These are phyloP conservation scores for Solanum boliviense DNA, from an alignment of 257 asterid genomes.

Conservation along the genomic window DNA sequence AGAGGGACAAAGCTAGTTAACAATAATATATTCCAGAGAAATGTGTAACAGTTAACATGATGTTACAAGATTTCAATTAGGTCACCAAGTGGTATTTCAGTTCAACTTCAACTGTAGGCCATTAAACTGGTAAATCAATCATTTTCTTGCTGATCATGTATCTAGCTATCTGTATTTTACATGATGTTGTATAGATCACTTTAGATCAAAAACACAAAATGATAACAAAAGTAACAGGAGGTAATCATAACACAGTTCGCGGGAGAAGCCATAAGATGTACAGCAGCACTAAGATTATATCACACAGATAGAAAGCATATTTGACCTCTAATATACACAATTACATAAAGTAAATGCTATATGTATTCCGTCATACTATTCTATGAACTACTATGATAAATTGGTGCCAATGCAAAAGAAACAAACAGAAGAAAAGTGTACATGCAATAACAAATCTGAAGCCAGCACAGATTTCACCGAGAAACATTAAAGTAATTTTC, in stretches of 20 bases:
- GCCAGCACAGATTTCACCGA: neutral
- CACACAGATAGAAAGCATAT: neutral
- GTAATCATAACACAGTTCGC: neutral
- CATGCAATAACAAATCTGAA: neutral
- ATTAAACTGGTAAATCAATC: neutral
- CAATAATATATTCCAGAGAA: neutral
- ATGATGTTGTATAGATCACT: neutral
- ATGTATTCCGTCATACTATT: neutral
- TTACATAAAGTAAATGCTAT: neutral
- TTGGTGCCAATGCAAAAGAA: neutral
- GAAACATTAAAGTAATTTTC: neutral
- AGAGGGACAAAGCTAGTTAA: neutral
- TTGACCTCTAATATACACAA: neutral
- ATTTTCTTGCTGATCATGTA: neutral
- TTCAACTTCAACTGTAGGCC: neutral
- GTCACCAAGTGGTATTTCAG: neutral
- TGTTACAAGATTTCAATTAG: neutral
- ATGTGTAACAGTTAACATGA: neutral
- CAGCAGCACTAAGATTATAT: neutral
- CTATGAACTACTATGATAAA: neutral
- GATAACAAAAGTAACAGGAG: neutral
- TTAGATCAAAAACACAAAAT: neutral
- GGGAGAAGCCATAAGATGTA: neutral
- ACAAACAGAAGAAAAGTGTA: neutral
- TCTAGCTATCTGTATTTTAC: neutral